phyloP scores from a whole-genome alignment of 352 stramenopile species.

The Phytopythium delawarense region DNA sequence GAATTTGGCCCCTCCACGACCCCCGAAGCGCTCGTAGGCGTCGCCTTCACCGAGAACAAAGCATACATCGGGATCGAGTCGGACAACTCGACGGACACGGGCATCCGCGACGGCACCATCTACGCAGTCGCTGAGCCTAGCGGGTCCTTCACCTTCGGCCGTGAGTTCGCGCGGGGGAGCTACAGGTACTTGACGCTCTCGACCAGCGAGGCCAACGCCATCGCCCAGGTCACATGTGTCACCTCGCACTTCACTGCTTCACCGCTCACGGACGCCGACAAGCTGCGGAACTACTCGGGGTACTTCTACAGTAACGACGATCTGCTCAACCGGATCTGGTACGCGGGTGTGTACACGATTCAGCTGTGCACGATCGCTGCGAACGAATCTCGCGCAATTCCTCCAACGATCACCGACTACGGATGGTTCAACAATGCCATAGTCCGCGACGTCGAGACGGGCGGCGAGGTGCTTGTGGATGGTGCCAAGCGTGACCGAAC shows the following conservation, averaged over 20 bases:
- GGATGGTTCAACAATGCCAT: slow-evolving; percentile 35
- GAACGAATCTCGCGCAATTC: slow-evolving; percentile 28
- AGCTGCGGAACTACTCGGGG: slow-evolving; percentile 29
- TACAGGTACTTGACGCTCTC: slow-evolving; percentile 33
- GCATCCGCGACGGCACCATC: slow-evolving; percentile 31
- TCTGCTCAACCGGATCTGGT: slow-evolving; percentile 38
- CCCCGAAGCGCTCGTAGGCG: slow-evolving; percentile 16
- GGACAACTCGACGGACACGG: slow-evolving; percentile 30
- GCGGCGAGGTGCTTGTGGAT: slow-evolving; percentile 30
- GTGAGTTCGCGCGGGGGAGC: slow-evolving; percentile 25
- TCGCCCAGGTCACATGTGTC: slow-evolving; percentile 21
- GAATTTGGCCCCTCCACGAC: slow-evolving; percentile 20
- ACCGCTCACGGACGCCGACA: slow-evolving; percentile 17
- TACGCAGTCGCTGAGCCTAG: slow-evolving; percentile 20
- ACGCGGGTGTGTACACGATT: slow-evolving; percentile 32
- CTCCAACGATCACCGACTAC: slow-evolving; percentile 24
- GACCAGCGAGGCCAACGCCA: slow-evolving; percentile 10
- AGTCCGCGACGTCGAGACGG: slow-evolving; percentile 18
- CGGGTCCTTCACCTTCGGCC: slow-evolving; percentile 26
- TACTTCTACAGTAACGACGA: slow-evolving; percentile 39
- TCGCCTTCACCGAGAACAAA: slow-evolving; percentile 28
- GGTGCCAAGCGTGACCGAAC: slow-evolving; percentile 34
- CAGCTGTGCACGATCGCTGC: slow-evolving; percentile 30
- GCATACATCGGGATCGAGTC: slow-evolving; percentile 29
- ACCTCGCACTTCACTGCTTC: slow-evolving; percentile 30